These are phyloP conservation scores for Scheffersomyces segobiensis DNA, from an alignment of 1,139 yeast species.

Conservation along the genomic window DNA sequence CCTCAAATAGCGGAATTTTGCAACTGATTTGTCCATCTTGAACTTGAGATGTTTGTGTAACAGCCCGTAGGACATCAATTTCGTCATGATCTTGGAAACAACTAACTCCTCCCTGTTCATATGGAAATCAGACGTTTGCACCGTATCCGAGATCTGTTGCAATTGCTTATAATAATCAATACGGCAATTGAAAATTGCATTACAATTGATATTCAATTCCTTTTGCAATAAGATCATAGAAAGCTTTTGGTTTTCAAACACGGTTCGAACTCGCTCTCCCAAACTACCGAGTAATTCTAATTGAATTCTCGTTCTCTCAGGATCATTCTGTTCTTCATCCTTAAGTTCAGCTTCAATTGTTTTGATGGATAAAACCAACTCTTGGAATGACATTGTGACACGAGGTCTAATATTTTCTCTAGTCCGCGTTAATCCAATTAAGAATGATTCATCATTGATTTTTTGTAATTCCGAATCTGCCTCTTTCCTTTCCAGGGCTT, in stretches of 20 bases:
- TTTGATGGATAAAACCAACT: conserved; percentile 22
- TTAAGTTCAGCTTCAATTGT: conserved; percentile 26
- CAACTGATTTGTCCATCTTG: conserved; percentile 40
- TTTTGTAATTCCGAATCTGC: conserved; percentile 26
- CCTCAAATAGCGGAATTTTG: conserved; percentile 62
- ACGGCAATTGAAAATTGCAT: conserved; percentile 72
- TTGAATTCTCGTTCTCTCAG: conserved; percentile 8
- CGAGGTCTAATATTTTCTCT: conserved; percentile 31
- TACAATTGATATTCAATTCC: conserved; percentile 53
- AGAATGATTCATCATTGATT: conserved; percentile 28
- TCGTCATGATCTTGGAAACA: conserved; percentile 6
- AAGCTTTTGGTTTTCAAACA: conserved; percentile 45
- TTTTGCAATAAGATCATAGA: conserved; percentile 40
- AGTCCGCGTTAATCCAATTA: conserved; percentile 28
- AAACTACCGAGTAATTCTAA: conserved; percentile 24
- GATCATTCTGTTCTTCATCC: conserved; percentile 13
- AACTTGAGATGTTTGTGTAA: conserved; percentile 7
- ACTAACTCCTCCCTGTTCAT: conserved; percentile 21
- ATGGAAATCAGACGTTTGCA: conserved; percentile 34
- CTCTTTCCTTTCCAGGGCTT: conserved; percentile 26
- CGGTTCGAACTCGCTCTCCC: conserved; percentile 21
- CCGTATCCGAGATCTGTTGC: conserved; percentile 83
- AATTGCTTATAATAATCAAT: conserved; percentile 80
- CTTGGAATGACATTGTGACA: conserved; percentile 31
- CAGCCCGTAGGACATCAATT: conserved; percentile 8